phyloP scores from a whole-genome alignment of 495 filamentous ascomycete genomes.

The Aspergillus conjunctus region DNA sequence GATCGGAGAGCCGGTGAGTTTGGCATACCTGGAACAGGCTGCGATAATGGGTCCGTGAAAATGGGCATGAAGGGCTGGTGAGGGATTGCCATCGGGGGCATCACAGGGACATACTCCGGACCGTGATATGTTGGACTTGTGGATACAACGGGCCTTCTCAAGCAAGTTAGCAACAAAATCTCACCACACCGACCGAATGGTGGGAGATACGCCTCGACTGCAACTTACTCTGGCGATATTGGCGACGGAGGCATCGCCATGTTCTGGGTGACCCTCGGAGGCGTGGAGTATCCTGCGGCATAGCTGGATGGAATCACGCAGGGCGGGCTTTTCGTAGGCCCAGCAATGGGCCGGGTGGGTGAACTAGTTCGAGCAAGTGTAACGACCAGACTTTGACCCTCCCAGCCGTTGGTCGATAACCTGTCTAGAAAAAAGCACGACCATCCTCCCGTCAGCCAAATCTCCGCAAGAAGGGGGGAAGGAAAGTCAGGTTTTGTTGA shows the following conservation, averaged over 20 bases:
- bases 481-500: background rate
- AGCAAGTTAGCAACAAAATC: constrained; percentile 1
- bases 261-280: constrained; percentile 34
- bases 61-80: constrained; percentile 38
- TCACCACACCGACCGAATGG: background rate
- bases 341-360: constrained; percentile 48
- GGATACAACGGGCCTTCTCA: constrained; percentile 31
- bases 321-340: constrained; percentile 45
- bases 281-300: constrained; percentile 41
- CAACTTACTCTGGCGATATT: constrained; percentile 42
- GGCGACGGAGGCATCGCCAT: constrained; percentile 41
- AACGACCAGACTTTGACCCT: constrained; percentile 49
- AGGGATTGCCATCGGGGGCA: constrained; percentile 30
- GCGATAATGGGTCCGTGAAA: constrained; percentile 33
- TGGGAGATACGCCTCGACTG: background rate
- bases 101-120: constrained; percentile 37
- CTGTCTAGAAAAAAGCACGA: constrained; percentile 33
- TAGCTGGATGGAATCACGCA: constrained; percentile 33
- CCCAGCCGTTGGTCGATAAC: constrained; percentile 49
- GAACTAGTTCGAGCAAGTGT: constrained; percentile 47
- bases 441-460: background rate
- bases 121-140: constrained; percentile 31
- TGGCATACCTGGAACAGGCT: constrained; percentile 34
- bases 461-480: background rate
- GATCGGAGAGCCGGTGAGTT: constrained; percentile 37